Percentiles rank a stretch among this genome's conserved stretches.
phyloP scores from a whole-genome alignment of 768 basidiomycete species.

The Rhodotorula paludigena region DNA sequence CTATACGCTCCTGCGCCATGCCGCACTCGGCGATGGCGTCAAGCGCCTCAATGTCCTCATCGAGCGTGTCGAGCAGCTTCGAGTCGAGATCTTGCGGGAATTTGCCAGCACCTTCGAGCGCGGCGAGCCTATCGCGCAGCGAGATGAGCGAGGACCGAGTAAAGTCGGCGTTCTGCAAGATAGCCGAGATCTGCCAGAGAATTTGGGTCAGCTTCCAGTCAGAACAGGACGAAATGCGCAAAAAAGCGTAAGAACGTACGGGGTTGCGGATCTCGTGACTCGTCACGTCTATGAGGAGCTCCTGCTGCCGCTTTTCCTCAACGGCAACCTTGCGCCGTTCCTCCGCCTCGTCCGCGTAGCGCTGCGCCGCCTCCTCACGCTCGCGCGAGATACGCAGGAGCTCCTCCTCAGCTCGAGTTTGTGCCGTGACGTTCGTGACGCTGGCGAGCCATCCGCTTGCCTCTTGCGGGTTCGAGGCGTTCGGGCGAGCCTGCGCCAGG shows the following conservation, averaged over 20 bases:
- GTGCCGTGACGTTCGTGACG: conserved; percentile 20
- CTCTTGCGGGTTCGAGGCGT: background rate
- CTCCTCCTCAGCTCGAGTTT: conserved; percentile 16
- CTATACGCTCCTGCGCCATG: conserved; percentile 44
- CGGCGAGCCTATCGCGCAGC: background rate
- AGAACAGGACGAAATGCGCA: no score
- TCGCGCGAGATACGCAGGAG: conserved; percentile 15
- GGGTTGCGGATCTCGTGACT: conserved; percentile 45
- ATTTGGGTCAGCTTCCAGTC: no score
- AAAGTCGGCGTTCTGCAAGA: conserved; percentile 43
- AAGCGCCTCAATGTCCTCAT: conserved; percentile 45
- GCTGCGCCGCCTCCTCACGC: conserved; percentile 40
- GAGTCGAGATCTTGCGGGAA: conserved; percentile 14
- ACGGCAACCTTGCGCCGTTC: conserved; percentile 45
- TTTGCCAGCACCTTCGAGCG: background rate
- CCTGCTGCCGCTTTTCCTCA: conserved; percentile 47
- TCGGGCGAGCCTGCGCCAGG: conserved; percentile 6
- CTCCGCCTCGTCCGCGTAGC: conserved; percentile 35
- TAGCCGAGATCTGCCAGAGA: conserved; percentile 43
- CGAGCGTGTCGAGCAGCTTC: conserved; percentile 44
- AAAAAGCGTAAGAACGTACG: background rate
- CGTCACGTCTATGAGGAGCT: conserved; percentile 46
- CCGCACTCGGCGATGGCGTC: conserved; percentile 32
- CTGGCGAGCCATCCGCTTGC: conserved; percentile 20
- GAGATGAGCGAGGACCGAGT: conserved; percentile 19